A percentile compares a stretch with the other conserved stretches of the same genome.
Evolutionary conservation across 331 rosid species (phyloP).

Genomic region (Dryas integrifolia): DNA sequence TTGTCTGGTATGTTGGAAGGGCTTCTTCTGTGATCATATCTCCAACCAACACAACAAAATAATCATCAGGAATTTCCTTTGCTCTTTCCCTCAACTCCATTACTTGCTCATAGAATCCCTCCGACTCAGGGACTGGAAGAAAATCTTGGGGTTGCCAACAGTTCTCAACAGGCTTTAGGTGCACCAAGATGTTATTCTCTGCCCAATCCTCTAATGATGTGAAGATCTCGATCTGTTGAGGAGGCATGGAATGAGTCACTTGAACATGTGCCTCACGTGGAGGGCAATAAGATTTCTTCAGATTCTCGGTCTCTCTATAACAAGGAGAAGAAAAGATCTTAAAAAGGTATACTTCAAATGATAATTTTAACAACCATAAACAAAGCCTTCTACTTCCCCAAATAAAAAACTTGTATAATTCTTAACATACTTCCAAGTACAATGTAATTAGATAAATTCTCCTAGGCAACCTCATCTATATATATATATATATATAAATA

Average conservation of each 20-base stretch:
- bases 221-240: constrained; percentile 44
- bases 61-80: constrained; percentile 45
- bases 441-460: neutral
- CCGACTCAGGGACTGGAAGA: constrained; percentile 42
- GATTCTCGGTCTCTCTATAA: constrained; percentile 30
- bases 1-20: constrained; percentile 51
- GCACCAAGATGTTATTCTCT: constrained; percentile 39
- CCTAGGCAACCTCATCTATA: neutral
- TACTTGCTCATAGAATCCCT: constrained; percentile 48
- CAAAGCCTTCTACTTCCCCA: neutral
- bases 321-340: neutral
- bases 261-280: constrained; percentile 38
- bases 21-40: constrained; percentile 54
- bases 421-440: neutral
- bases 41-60: constrained; percentile 43
- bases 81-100: constrained; percentile 46
- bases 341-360: neutral
- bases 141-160: constrained; percentile 56
- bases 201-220: constrained; percentile 46
- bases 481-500: neutral
- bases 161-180: constrained; percentile 46
- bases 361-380: neutral
- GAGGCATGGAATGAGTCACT: constrained; percentile 46
- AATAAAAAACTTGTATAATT: neutral
- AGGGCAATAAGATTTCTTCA: constrained; percentile 27